Evolutionary conservation across 2,329 filamentous ascomycete genomes (phyloP).

Genomic region (Talaromyces sp.): DNA sequence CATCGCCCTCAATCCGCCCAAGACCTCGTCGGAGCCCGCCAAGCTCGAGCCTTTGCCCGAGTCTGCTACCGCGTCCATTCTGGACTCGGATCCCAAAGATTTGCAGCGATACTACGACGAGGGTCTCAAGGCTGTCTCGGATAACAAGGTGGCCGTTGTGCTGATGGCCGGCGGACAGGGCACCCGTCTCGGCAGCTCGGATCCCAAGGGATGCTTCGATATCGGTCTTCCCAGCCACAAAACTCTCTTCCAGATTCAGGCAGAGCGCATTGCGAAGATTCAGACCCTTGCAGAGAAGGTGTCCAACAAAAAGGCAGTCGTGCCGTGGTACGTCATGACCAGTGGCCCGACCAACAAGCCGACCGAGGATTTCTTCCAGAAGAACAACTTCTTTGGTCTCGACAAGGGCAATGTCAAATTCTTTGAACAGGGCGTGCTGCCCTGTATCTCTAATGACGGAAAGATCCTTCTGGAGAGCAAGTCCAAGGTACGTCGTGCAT

Average conservation of each 20-base stretch:
- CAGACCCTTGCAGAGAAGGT: slow-evolving; percentile 74
- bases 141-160: slow-evolving; percentile 75
- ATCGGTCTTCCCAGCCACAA: slow-evolving; percentile 91
- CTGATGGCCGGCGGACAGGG: slow-evolving; percentile 97
- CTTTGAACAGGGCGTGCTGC: slow-evolving; percentile 95
- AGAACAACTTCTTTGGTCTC: slow-evolving; percentile 88
- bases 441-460: slow-evolving; percentile 94
- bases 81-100: slow-evolving; percentile 77
- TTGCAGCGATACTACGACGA: slow-evolving; percentile 77
- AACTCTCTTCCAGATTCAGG: slow-evolving; percentile 96
- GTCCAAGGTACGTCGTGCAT: slow-evolving; percentile 54
- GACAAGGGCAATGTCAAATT: slow-evolving; percentile 79
- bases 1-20: slow-evolving; percentile 72
- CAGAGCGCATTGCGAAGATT: slow-evolving; percentile 83
- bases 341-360: slow-evolving; percentile 87
- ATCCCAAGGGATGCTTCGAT: slow-evolving; percentile 95
- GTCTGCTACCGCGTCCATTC: slow-evolving; percentile 78
- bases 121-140: slow-evolving; percentile 60
- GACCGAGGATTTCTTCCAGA: slow-evolving; percentile 88
- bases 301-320: slow-evolving; percentile 57
- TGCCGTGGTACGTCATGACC: slow-evolving; percentile 99
- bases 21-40: slow-evolving; percentile 48
- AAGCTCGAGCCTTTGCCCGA: slow-evolving; percentile 83
- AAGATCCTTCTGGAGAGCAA: slow-evolving; percentile 94
- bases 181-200: slow-evolving; percentile 87